Evolutionary conservation across 1,284 basidiomycete species (phyloP).

Genomic region (Ceratobasidium sp.): DNA sequence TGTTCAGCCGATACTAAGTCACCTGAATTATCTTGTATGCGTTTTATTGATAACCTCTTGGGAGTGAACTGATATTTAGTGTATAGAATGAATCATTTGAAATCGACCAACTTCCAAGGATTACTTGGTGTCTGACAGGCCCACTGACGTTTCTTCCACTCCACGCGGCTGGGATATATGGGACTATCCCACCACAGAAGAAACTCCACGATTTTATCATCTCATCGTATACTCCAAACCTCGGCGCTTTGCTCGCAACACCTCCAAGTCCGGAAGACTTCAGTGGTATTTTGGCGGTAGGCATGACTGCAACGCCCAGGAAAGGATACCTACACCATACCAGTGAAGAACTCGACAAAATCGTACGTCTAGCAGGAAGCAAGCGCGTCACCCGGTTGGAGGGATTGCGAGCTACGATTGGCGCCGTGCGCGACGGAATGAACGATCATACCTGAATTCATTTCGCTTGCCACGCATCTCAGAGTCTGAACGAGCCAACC

Average conservation of each 20-base stretch:
- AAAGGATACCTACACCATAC: neutral
- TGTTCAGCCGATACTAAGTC: neutral
- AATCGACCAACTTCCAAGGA: neutral
- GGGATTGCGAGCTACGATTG: neutral
- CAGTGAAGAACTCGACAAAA: neutral
- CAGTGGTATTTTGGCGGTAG: neutral
- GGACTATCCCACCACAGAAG: neutral
- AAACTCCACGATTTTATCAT: neutral
- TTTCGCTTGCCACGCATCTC: conserved; percentile 35
- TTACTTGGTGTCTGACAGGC: conserved; percentile 18
- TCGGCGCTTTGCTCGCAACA: neutral
- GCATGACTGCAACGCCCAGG: neutral
- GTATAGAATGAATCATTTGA: neutral
- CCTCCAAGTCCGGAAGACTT: neutral
- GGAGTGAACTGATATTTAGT: too few relatives aligned
- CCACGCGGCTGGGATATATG: conserved; percentile 13
- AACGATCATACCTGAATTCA: conserved; percentile 12
- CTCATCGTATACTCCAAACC: conserved; percentile 10
- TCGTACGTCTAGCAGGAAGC: neutral
- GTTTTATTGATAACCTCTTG: too few relatives aligned
- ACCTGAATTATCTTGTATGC: neutral
- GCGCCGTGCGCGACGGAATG: neutral
- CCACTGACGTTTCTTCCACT: neutral
- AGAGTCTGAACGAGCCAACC: neutral
- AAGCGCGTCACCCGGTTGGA: neutral